These are phyloP conservation scores for Sphagnurus paluster DNA, from an alignment of 1,284 basidiomycete genomes.

Conservation along the genomic window DNA sequence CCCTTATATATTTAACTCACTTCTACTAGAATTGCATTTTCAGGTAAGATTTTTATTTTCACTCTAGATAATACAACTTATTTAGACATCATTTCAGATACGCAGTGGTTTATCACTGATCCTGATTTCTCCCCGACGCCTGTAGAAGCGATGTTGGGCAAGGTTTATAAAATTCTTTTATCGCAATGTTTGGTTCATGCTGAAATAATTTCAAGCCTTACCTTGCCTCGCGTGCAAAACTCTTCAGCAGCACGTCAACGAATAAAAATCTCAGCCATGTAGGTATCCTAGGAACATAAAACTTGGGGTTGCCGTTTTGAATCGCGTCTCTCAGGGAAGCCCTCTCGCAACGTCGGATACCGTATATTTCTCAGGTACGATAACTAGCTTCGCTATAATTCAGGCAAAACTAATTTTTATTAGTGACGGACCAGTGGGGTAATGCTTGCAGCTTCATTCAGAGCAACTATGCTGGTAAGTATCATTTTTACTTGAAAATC, in stretches of 20 bases:
- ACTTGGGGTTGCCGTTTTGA: neutral
- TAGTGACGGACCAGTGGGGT: conserved; percentile 85
- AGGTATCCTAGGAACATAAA: conserved; percentile 13
- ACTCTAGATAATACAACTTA: too few relatives aligned
- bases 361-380: conserved; percentile 83
- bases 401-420: neutral
- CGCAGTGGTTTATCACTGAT: conserved; percentile 87
- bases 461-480: conserved; percentile 81
- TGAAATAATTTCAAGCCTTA: too few relatives aligned
- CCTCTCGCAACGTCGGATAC: conserved; percentile 87
- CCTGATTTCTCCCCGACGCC: conserved; percentile 77
- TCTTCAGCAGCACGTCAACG: conserved; percentile 73
- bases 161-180: too few relatives aligned
- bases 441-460: conserved; percentile 96
- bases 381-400: neutral
- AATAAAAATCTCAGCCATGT: conserved; percentile 72
- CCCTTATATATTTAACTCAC: conserved; percentile 3
- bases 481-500: neutral
- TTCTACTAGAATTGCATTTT: conserved; percentile 71
- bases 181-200: too few relatives aligned
- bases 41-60: conserved; percentile 46
- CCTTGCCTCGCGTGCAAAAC: conserved; percentile 73
- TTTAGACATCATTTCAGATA: conserved; percentile 49
- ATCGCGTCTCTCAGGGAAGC: conserved; percentile 55
- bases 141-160: conserved; percentile 77